A percentile compares a stretch with the other conserved stretches of the same genome.
These are phyloP conservation scores for Maudiozyma pseudohumilis DNA, from an alignment of 805 yeast genomes.

Conservation along the genomic window DNA sequence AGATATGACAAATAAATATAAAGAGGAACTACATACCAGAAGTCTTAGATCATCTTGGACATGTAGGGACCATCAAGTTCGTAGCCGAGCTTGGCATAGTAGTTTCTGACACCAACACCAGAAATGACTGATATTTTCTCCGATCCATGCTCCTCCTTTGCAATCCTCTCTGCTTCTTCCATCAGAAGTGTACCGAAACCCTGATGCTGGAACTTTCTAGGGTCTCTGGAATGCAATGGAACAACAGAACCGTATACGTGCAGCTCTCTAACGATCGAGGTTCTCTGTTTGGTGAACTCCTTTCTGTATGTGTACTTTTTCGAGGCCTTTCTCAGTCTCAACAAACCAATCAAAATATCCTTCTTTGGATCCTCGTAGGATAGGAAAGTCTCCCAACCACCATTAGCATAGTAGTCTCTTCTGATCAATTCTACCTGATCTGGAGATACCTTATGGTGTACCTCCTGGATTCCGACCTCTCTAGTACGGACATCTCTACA, in stretches of 20 bases:
- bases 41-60: slow-evolving; percentile 52
- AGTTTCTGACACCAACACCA: slow-evolving; percentile 96
- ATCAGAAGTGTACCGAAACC: slow-evolving; percentile 94
- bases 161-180: slow-evolving; percentile 98
- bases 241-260: slow-evolving; percentile 98
- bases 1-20: too few species aligned
- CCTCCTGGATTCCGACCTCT: slow-evolving; percentile 98
- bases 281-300: slow-evolving; percentile 73
- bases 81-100: slow-evolving; percentile 87
- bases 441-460: slow-evolving; percentile 91
- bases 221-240: slow-evolving; percentile 92
- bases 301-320: slow-evolving; percentile 84
- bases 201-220: slow-evolving; percentile 96
- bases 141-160: slow-evolving; percentile 91
- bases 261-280: slow-evolving; percentile 91
- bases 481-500: slow-evolving; percentile 96
- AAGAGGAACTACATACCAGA: too few species aligned
- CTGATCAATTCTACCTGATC: slow-evolving; percentile 94
- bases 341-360: slow-evolving; percentile 85
- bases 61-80: slow-evolving; percentile 90
- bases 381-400: slow-evolving; percentile 97
- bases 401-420: slow-evolving; percentile 94
- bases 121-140: slow-evolving; percentile 85
- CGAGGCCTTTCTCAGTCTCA: slow-evolving; percentile 80
- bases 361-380: slow-evolving; percentile 95